phyloP scores from a whole-genome alignment of 345 rosid species.

The Populus simonii region DNA sequence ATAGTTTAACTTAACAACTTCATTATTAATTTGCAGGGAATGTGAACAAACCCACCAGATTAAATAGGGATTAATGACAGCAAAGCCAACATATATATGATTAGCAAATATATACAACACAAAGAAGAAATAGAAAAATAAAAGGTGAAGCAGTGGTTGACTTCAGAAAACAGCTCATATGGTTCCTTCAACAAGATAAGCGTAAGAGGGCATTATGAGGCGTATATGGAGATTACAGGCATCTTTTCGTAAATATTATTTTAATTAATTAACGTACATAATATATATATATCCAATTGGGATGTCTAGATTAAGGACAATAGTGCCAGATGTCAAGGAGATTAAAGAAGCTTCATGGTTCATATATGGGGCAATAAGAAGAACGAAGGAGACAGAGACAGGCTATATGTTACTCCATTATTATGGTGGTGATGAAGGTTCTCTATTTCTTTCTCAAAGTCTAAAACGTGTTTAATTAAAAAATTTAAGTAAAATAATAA shows the following conservation, averaged over 20 bases:
- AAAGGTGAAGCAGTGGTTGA: slow-evolving; percentile 32
- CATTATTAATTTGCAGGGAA: not conserved
- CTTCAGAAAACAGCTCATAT: slow-evolving; percentile 44
- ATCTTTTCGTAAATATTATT: slow-evolving; percentile 21
- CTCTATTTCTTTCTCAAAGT: not conserved
- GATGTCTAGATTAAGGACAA: slow-evolving; percentile 27
- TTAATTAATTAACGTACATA: too few species aligned
- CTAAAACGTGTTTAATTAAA: slow-evolving; percentile 16
- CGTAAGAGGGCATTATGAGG: slow-evolving; percentile 20
- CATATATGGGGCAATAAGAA: slow-evolving; percentile 18
- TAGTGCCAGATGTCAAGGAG: slow-evolving; percentile 23
- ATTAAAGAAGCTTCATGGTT: slow-evolving; percentile 21
- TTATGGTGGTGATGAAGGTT: not conserved
- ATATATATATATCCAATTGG: slow-evolving; percentile 4
- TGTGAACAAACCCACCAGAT: not conserved
- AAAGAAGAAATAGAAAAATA: not conserved
- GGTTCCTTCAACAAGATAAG: slow-evolving; percentile 4
- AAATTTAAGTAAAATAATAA: not conserved
- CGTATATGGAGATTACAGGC: slow-evolving; percentile 16
- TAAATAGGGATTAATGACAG: not conserved
- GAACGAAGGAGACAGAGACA: slow-evolving; percentile 17
- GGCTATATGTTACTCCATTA: not conserved
- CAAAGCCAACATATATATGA: not conserved
- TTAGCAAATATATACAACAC: not conserved
- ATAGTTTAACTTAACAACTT: too few species aligned